Evolutionary conservation across 768 basidiomycete genomes (phyloP).

Genomic region (Mycena belliarum): DNA sequence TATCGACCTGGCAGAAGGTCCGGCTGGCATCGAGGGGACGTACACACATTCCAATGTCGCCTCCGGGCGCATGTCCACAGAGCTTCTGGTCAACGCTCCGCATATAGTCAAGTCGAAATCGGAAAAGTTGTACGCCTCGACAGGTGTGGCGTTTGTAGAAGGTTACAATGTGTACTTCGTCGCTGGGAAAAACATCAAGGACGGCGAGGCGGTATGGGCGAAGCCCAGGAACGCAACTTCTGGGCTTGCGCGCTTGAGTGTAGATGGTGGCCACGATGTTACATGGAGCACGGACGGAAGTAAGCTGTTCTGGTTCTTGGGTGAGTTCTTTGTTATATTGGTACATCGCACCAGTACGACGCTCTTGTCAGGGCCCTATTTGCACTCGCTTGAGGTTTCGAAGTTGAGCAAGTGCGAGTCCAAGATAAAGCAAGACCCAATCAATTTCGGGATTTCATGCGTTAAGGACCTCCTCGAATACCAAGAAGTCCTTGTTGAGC

Average conservation of each 20-base stretch:
- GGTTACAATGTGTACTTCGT: conserved; percentile 67
- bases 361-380: conserved; percentile 49
- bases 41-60: conserved; percentile 51
- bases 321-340: conserved; percentile 35
- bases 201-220: conserved; percentile 59
- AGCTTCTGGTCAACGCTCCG: conserved; percentile 48
- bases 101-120: conserved; percentile 1
- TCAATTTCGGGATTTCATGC: conserved; percentile 64
- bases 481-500: conserved; percentile 59
- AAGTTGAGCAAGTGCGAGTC: conserved; percentile 50
- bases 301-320: conserved; percentile 73
- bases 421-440: conserved; percentile 47
- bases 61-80: conserved; percentile 56
- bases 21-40: conserved; percentile 45
- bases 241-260: conserved; percentile 60
- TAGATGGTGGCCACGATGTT: conserved; percentile 75
- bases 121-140: conserved; percentile 26
- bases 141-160: conserved; percentile 64
- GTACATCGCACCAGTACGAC: neutral
- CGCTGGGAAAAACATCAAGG: conserved; percentile 39
- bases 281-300: conserved; percentile 65
- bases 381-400: conserved; percentile 62
- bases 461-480: conserved; percentile 56
- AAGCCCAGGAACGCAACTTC: conserved; percentile 68
- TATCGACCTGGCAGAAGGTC: conserved; percentile 49